Evolutionary conservation across 2,329 filamentous ascomycete species (phyloP).

Genomic region (Diatrype stigma): DNA sequence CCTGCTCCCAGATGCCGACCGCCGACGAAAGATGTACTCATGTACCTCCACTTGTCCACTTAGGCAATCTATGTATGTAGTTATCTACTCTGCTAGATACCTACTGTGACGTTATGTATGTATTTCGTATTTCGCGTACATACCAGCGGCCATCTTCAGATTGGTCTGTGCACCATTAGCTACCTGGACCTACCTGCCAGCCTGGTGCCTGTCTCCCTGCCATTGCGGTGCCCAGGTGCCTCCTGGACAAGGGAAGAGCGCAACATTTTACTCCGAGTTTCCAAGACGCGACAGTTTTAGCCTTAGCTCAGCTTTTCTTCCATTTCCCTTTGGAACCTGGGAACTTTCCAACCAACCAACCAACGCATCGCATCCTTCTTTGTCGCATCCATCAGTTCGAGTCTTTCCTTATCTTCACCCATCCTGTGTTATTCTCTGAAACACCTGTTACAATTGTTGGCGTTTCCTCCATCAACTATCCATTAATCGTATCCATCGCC

Average conservation of each 20-base stretch:
- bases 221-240: background rate
- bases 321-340: too few species aligned
- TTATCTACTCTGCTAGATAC: too few species aligned
- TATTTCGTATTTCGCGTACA: too few species aligned
- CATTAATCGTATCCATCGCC: background rate
- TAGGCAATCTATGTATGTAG: background rate
- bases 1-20: background rate
- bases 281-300: conserved; percentile 6
- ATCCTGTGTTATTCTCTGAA: conserved; percentile 2
- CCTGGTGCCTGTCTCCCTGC: too few species aligned
- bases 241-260: background rate
- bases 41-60: background rate
- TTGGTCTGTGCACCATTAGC: background rate
- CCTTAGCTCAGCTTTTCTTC: background rate
- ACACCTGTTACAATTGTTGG: background rate
- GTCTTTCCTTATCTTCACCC: conserved; percentile 12
- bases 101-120: too few species aligned
- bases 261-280: background rate
- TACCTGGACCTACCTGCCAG: too few species aligned
- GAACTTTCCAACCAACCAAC: too few species aligned
- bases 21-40: background rate
- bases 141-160: too few species aligned
- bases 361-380: conserved; percentile 5
- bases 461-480: too few species aligned
- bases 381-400: conserved; percentile 13